These are phyloP conservation scores for Saururus chinensis DNA, from an alignment of 164 flowering plant species.

Conservation along the genomic window DNA sequence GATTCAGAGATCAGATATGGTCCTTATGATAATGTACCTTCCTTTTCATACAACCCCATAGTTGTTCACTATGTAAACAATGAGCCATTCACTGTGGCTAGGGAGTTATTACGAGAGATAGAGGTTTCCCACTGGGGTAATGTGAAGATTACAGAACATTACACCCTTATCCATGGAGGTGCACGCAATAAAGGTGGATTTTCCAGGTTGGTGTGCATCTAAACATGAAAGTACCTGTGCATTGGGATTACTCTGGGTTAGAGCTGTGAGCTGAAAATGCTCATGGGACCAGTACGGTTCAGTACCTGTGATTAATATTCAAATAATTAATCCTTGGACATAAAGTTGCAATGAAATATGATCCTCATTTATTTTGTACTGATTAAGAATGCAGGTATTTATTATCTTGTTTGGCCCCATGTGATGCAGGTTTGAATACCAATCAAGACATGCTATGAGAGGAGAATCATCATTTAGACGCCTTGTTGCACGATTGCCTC, in stretches of 20 bases:
- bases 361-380: too few relatives aligned
- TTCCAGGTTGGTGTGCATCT: constrained; percentile 51
- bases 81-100: constrained; percentile 71
- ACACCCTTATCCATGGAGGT: constrained; percentile 72
- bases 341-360: too few relatives aligned
- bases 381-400: too few relatives aligned
- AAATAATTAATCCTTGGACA: too few relatives aligned
- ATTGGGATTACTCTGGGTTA: too few relatives aligned
- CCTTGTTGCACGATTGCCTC: constrained; percentile 78
- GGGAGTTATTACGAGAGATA: constrained; percentile 73
- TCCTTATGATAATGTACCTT: constrained; percentile 59
- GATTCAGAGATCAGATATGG: constrained; percentile 91
- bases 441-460: constrained; percentile 48
- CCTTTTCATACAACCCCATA: constrained; percentile 61
- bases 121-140: constrained; percentile 97
- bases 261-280: too few relatives aligned
- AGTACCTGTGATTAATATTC: too few relatives aligned
- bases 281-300: too few relatives aligned
- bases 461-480: constrained; percentile 73
- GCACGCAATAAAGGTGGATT: constrained; percentile 79
- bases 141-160: constrained; percentile 83
- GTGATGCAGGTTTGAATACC: constrained; percentile 70
- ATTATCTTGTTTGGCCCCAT: neutral
- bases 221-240: too few relatives aligned
- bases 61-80: constrained; percentile 69